A percentile compares a stretch with the other conserved stretches of the same genome.
Evolutionary conservation across 1,284 basidiomycete genomes (phyloP).

Genomic region (Malassezia restricta): DNA sequence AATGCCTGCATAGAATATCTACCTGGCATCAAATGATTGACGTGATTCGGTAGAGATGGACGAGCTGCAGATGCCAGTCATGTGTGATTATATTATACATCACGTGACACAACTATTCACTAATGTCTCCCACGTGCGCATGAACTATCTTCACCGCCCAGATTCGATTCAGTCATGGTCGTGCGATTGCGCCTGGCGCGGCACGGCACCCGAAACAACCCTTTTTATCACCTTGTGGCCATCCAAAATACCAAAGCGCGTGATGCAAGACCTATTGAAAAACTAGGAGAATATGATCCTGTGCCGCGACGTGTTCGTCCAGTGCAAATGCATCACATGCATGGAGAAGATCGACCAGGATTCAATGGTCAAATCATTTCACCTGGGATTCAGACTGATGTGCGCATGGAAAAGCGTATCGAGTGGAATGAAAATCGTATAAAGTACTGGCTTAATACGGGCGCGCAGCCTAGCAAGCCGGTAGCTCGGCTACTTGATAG

Average conservation of each 20-base stretch:
- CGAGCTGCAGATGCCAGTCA: no score
- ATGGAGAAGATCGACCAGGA: conserved; percentile 13
- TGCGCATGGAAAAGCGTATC: conserved; percentile 56
- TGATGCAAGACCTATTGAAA: conserved; percentile 79
- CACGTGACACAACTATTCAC: no score
- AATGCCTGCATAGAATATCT: no score
- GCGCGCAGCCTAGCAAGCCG: conserved; percentile 68
- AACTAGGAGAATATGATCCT: conserved; percentile 76
- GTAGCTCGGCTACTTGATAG: conserved; percentile 66
- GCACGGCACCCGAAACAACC: conserved; percentile 66
- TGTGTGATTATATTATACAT: no score
- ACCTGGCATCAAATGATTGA: no score
- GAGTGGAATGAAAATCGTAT: conserved; percentile 84
- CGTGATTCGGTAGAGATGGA: no score
- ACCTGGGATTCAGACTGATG: conserved; percentile 16
- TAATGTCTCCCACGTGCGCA: no score
- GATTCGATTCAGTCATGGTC: conserved; percentile 53
- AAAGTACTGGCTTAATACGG: conserved; percentile 72
- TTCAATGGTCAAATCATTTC: conserved; percentile 28
- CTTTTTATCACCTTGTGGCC: conserved; percentile 77
- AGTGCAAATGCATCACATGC: neutral
- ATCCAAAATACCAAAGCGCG: conserved; percentile 63
- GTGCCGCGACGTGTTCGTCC: conserved; percentile 41
- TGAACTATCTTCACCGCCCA: no score
- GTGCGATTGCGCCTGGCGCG: conserved; percentile 74